A percentile compares a stretch with the other conserved stretches of the same genome.
phyloP scores from a whole-genome alignment of 2,329 filamentous ascomycete genomes.

The Scedosporium dehoogii region DNA sequence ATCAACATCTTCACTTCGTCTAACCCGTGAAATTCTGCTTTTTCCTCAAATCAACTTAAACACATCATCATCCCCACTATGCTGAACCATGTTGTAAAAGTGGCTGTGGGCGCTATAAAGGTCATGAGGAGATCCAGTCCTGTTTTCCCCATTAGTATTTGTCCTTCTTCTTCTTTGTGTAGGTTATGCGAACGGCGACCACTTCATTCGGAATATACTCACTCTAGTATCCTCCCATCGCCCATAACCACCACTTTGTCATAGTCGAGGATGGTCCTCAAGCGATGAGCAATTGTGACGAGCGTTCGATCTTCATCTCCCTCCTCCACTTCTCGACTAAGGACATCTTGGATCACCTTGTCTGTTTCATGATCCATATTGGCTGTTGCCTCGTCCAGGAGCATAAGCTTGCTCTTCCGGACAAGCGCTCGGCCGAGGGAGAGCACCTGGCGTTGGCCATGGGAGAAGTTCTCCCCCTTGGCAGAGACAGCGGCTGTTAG shows the following conservation, averaged over 20 bases:
- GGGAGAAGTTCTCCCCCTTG: conserved; percentile 34
- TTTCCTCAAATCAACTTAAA: conserved; percentile 3
- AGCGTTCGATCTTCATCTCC: conserved; percentile 32
- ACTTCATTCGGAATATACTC: conserved; percentile 8
- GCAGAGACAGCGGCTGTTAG: conserved; percentile 30
- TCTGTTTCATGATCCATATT: conserved; percentile 40
- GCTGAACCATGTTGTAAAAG: conserved; percentile 46
- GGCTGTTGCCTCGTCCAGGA: conserved; percentile 40
- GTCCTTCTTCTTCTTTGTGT: no score
- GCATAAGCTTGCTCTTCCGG: conserved; percentile 34
- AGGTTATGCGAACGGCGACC: no score
- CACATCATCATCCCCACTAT: conserved; percentile 39
- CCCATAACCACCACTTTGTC: conserved; percentile 40
- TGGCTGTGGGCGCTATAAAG: conserved; percentile 33
- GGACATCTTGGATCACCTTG: conserved; percentile 32
- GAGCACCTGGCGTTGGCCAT: conserved; percentile 39
- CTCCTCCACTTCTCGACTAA: conserved; percentile 35
- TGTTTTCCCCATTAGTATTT: conserved; percentile 14
- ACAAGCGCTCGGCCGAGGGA: conserved; percentile 36
- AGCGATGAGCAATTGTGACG: conserved; percentile 38
- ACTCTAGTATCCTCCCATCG: conserved; percentile 33
- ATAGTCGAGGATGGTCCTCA: conserved; percentile 41
- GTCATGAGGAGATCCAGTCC: conserved; percentile 34
- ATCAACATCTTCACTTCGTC: neutral
- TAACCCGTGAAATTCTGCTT: neutral